phyloP scores from a whole-genome alignment of 108 stramenopile species.

The Thalassiosira profunda region DNA sequence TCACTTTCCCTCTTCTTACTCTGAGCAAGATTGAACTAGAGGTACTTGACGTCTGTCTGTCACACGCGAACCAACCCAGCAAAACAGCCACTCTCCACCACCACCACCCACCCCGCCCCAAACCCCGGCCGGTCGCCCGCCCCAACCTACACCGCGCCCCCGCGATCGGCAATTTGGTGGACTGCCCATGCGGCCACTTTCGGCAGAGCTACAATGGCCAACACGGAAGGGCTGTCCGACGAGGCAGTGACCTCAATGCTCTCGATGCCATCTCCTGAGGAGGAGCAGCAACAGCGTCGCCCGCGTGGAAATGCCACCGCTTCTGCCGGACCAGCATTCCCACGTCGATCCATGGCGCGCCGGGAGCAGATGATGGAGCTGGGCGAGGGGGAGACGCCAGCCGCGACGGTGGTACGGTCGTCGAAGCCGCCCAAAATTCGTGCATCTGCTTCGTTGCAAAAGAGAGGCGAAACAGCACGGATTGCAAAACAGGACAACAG shows the following conservation, averaged over 20 bases:
- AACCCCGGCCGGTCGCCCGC: no score
- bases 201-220: conserved; percentile 60
- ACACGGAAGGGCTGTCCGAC: conserved; percentile 78
- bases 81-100: no score
- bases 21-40: no score
- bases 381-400: conserved; percentile 66
- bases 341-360: conserved; percentile 41
- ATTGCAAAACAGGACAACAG: not conserved
- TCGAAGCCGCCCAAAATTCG: conserved; percentile 44
- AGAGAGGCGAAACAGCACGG: not conserved
- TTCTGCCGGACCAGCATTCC: conserved; percentile 26
- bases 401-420: conserved; percentile 66
- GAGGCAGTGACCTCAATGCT: conserved; percentile 66
- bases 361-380: conserved; percentile 61
- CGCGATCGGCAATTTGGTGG: no score
- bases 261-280: conserved; percentile 31
- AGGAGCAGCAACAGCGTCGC: not conserved
- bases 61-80: no score
- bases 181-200: not conserved
- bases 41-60: no score
- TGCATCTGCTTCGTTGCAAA: conserved; percentile 19
- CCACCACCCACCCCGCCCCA: no score
- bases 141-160: no score
- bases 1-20: not conserved
- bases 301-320: not conserved